Evolutionary conservation across 164 flowering plant species (phyloP).

Genomic region (Magnolia changhungtana): DNA sequence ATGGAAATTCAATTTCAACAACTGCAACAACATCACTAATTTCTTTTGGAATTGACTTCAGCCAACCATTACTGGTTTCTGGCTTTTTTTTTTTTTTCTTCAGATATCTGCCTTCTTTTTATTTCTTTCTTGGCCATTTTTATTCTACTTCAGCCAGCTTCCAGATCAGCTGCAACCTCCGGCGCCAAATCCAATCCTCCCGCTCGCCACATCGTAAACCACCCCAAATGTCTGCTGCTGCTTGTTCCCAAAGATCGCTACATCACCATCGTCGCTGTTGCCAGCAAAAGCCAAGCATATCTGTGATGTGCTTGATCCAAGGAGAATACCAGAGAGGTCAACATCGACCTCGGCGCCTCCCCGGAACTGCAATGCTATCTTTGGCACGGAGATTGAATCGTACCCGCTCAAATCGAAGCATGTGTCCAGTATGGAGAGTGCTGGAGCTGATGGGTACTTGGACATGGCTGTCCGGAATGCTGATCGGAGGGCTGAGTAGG

Average conservation of each 20-base stretch:
- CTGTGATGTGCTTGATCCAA: background rate
- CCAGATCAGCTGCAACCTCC: constrained; percentile 30
- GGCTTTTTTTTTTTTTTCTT: too few relatives aligned
- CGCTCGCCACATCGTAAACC: constrained; percentile 36
- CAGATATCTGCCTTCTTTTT: too few relatives aligned
- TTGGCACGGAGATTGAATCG: constrained; percentile 17
- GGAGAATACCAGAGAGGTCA: constrained; percentile 23
- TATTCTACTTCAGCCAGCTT: background rate
- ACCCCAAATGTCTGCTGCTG: constrained; percentile 41
- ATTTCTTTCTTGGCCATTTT: too few relatives aligned
- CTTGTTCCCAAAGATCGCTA: constrained; percentile 34
- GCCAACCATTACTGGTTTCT: too few relatives aligned
- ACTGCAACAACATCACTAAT: too few relatives aligned
- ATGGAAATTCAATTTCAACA: too few relatives aligned
- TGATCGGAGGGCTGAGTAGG: constrained; percentile 36
- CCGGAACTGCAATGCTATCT: constrained; percentile 20
- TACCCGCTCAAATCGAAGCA: constrained; percentile 46
- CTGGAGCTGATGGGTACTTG: constrained; percentile 24
- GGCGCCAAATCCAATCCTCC: constrained; percentile 38
- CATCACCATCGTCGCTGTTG: constrained; percentile 12
- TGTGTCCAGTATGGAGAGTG: constrained; percentile 51
- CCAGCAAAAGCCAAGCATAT: constrained; percentile 43
- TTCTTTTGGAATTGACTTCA: too few relatives aligned
- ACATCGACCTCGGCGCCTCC: constrained; percentile 23
- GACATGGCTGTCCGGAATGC: constrained; percentile 43